These are phyloP conservation scores for Yamadazyma sp. DNA, from an alignment of 805 yeast genomes.

Conservation along the genomic window DNA sequence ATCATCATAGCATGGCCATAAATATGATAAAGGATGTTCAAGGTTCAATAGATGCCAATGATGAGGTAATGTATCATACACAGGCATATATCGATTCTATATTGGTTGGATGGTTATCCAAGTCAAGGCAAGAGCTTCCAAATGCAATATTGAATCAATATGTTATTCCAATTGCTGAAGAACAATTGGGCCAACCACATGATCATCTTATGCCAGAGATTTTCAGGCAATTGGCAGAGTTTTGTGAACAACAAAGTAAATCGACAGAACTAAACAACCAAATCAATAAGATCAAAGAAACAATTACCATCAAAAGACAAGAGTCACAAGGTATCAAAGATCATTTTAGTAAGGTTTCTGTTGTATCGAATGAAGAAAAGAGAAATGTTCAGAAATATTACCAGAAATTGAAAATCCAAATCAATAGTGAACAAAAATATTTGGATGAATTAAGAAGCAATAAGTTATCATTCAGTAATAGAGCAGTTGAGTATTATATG, in stretches of 20 bases:
- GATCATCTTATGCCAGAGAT: constrained; percentile 3
- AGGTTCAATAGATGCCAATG: constrained; percentile 1
- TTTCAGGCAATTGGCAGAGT: constrained; percentile 51
- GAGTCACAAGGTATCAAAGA: constrained; percentile 51
- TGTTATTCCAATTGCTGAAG: constrained; percentile 45
- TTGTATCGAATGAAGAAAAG: constrained; percentile 49
- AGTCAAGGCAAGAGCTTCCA: constrained; percentile 67
- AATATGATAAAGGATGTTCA: constrained; percentile 40
- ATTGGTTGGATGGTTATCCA: constrained; percentile 68
- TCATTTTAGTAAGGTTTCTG: constrained; percentile 39
- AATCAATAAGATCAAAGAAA: constrained; percentile 36
- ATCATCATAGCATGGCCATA: constrained; percentile 56
- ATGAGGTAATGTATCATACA: constrained; percentile 3
- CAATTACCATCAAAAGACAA: constrained; percentile 38
- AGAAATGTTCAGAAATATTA: constrained; percentile 52
- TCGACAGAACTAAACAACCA: constrained; percentile 43
- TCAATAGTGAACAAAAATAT: constrained; percentile 48
- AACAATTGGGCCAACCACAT: constrained; percentile 3
- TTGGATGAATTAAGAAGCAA: constrained; percentile 35
- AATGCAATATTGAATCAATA: constrained; percentile 54
- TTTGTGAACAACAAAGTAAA: constrained; percentile 65
- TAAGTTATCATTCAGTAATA: constrained; percentile 42
- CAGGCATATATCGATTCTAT: constrained; percentile 28
- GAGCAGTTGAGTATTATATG: constrained; percentile 60
- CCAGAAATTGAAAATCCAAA: constrained; percentile 46